Conservation (phyloP, 2,329 filamentous ascomycete species). For the Escovopsis weberi region DNA sequence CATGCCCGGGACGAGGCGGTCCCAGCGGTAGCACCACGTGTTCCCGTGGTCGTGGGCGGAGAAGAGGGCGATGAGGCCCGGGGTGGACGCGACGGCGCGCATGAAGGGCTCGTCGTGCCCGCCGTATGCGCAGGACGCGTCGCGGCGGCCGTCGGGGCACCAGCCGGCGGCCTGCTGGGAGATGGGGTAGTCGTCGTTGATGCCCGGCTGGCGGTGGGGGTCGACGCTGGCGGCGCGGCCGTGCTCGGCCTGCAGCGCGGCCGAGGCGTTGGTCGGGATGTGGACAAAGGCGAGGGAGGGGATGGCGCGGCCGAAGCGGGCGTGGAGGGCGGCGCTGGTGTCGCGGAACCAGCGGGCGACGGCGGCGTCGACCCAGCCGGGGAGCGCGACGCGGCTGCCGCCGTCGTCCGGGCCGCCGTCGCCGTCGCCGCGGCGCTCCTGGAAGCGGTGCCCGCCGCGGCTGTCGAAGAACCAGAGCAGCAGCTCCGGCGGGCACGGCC, state of each 20-base stretch:
- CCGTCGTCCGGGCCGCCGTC: constrained; percentile 6
- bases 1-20: constrained; percentile 21
- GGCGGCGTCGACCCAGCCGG: constrained; percentile 30
- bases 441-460: constrained; percentile 40
- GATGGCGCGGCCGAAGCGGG: constrained; percentile 19
- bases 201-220: constrained; percentile 25
- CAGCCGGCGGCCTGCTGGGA: constrained; percentile 29
- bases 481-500: constrained; percentile 23
- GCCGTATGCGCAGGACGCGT: constrained; percentile 26
- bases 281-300: constrained; percentile 35
- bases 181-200: constrained; percentile 29
- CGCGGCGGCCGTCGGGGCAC: constrained; percentile 25
- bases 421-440: constrained; percentile 11
- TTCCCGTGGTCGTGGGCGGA: constrained; percentile 53
- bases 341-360: constrained; percentile 31
- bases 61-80: constrained; percentile 43
- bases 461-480: constrained; percentile 63
- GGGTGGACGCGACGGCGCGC: constrained; percentile 39
- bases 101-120: constrained; percentile 47
- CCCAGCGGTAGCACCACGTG: constrained; percentile 42
- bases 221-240: constrained; percentile 15
- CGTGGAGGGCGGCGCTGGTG: constrained; percentile 16
- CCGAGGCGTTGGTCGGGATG: constrained; percentile 30
- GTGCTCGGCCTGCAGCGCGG: constrained; percentile 20
- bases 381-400: constrained; percentile 18